A percentile compares a stretch with the other conserved stretches of the same genome.
Evolutionary conservation across 768 basidiomycete genomes (phyloP).

Genomic region (Polyporus arcularius): DNA sequence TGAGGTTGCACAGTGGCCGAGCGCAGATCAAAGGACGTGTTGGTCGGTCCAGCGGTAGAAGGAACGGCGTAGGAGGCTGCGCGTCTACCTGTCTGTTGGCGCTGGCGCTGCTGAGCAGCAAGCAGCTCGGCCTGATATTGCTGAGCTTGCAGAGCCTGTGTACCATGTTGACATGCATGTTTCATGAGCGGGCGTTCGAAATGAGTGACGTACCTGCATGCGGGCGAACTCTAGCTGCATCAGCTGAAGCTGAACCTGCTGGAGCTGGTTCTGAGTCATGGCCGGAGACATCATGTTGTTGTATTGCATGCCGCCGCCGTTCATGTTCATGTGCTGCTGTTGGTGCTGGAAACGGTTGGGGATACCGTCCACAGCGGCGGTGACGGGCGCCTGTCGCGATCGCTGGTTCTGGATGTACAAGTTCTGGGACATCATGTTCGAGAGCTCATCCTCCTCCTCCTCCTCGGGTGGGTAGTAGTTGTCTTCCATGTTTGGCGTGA

Average conservation of each 20-base stretch:
- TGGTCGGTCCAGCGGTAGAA: slow-evolving; percentile 72
- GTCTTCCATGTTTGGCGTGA: slow-evolving; percentile 43
- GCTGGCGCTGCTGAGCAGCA: slow-evolving; percentile 61
- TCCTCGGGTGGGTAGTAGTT: slow-evolving; percentile 55
- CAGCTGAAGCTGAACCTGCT: slow-evolving; percentile 80
- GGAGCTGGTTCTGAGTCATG: slow-evolving; percentile 54
- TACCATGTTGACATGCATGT: not conserved
- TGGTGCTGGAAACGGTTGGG: slow-evolving; percentile 62
- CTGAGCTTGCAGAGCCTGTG: slow-evolving; percentile 68
- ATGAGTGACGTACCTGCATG: slow-evolving; percentile 61
- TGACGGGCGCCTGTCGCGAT: slow-evolving; percentile 52
- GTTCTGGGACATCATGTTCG: slow-evolving; percentile 55
- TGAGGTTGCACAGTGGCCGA: slow-evolving; percentile 56
- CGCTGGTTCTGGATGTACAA: slow-evolving; percentile 47
- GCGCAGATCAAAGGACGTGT: slow-evolving; percentile 64
- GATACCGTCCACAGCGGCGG: slow-evolving; percentile 70
- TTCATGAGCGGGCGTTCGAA: not conserved
- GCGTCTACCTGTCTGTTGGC: slow-evolving; percentile 54
- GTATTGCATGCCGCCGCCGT: slow-evolving; percentile 48
- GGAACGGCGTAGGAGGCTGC: slow-evolving; percentile 55
- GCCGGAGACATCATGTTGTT: slow-evolving; percentile 40
- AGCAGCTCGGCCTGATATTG: slow-evolving; percentile 75
- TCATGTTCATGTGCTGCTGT: slow-evolving; percentile 53
- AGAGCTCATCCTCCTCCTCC: slow-evolving; percentile 62
- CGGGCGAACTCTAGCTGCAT: slow-evolving; percentile 82